Evolutionary conservation across 768 basidiomycete species (phyloP).

Genomic region (Kwoniella europaea): DNA sequence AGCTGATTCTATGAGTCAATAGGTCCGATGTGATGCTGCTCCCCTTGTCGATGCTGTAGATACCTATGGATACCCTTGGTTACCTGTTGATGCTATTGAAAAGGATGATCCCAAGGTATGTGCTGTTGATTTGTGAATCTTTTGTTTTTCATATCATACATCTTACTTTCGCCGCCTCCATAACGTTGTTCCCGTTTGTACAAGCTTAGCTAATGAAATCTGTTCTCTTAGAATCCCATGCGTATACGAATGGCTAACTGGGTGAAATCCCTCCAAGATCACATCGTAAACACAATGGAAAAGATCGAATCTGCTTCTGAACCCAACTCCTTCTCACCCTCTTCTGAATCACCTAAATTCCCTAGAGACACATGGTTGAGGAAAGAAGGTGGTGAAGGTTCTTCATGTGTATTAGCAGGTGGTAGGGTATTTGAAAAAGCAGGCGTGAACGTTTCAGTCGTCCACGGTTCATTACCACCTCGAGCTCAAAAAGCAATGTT

Average conservation of each 20-base stretch:
- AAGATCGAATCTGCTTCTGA: constrained; percentile 73
- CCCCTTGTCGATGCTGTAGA: constrained; percentile 39
- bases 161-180: too few species aligned
- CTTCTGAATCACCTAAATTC: constrained; percentile 61
- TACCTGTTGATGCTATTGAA: constrained; percentile 49
- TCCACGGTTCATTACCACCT: constrained; percentile 85
- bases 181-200: not conserved
- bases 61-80: constrained; percentile 40
- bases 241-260: constrained; percentile 77
- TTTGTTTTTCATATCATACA: too few species aligned
- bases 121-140: not conserved
- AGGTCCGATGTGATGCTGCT: constrained; percentile 42
- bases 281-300: constrained; percentile 79
- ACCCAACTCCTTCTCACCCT: constrained; percentile 39
- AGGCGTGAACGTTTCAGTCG: constrained; percentile 91
- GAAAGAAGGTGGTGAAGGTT: constrained; percentile 70
- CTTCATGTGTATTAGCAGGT: constrained; percentile 75
- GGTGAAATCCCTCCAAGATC: constrained; percentile 74
- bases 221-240: constrained; percentile 63
- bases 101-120: constrained; percentile 53
- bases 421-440: constrained; percentile 84
- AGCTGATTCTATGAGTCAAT: not conserved
- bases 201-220: not conserved
- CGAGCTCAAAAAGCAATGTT: constrained; percentile 92
- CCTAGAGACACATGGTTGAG: constrained; percentile 74